Percentiles rank a stretch among this genome's conserved stretches.
These are phyloP conservation scores for Penicillium canescens DNA, from an alignment of 495 filamentous ascomycete species.

Conservation along the genomic window DNA sequence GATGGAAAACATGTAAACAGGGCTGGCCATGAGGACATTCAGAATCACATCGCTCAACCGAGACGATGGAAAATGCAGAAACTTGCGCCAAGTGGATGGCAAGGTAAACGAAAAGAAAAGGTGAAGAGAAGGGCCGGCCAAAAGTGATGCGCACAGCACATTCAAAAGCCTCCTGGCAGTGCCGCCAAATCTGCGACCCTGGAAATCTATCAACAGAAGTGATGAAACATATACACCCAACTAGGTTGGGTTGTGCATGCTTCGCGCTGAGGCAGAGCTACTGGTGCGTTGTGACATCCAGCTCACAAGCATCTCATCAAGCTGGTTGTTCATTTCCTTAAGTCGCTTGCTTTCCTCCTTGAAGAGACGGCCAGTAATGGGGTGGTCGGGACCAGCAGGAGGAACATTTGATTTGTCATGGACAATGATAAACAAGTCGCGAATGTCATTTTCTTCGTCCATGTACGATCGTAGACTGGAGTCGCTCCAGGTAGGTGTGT, in stretches of 20 bases:
- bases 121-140: constrained; percentile 10
- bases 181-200: constrained; percentile 4
- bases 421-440: constrained; percentile 86
- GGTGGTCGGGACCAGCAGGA: constrained; percentile 77
- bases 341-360: constrained; percentile 79
- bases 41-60: constrained; percentile 8
- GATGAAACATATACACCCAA: constrained; percentile 6
- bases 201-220: constrained; percentile 18
- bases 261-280: constrained; percentile 16
- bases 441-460: constrained; percentile 87
- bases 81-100: constrained; percentile 6
- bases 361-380: constrained; percentile 77
- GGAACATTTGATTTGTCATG: constrained; percentile 83
- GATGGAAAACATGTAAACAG: constrained; percentile 15
- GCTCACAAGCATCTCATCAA: constrained; percentile 83
- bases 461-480: constrained; percentile 82
- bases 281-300: constrained; percentile 67
- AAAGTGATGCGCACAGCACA: constrained; percentile 30
- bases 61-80: constrained; percentile 8
- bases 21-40: constrained; percentile 13
- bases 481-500: constrained; percentile 74
- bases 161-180: constrained; percentile 1
- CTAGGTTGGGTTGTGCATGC: constrained; percentile 17
- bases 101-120: constrained; percentile 3
- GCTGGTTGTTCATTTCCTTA: constrained; percentile 77